Base-by-base conservation (phyloP, 2,329 filamentous ascomycete species). In the Epicoccum sorghinum region DNA sequence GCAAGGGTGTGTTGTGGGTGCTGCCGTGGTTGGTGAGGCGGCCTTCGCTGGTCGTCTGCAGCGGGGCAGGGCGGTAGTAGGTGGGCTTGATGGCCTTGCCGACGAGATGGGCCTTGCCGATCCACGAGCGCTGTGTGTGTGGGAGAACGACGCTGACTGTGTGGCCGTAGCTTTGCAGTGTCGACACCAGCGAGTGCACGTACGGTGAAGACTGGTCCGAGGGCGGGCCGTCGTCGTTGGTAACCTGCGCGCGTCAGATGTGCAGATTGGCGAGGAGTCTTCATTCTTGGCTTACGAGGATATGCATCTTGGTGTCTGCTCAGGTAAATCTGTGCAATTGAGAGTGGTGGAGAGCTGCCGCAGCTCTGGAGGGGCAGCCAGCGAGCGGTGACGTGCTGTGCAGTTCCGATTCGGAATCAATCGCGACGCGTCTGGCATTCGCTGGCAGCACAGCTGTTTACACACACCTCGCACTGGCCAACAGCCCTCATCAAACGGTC, bases 61-160 rank as follows among this genome's bases (percentile, higher is more conserved):
- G 77, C 2, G 82, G 83, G 10, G 82, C 82, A 0, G 86, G 86
- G 1, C 89, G 89, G 79, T 92, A 96, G 79, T 96, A 96, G 25
- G 85, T 82, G 7, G 92, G 92, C 72, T 88, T 91, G 58, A 96
- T 85, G 8, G 90, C 89, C 73, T 93, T 89, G 52, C 93, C 93
- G 67, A 98, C 92, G 69, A 98, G 90, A 76, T 98, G 95, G 3
- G 95, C 95, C 80, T 99, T 99, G 66, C 93, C 93, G 68, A 99
- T 98, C 95, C 95, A 99, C 52, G 92, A 96, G 59, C 93, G 87
- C 78, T 99, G 95, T 6, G 88, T 88, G 74, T 97, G 86, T 1
- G 95, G 95, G 12, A 99, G 85, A 60, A 95, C 89, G 44, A 99
- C 93, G 7, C 91, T 96, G 57, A 98, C 91, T n/a, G 80, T 82